Percentiles rank a stretch among this genome's conserved stretches.
Conservation (phyloP, 202 grass and related monocot species). For the Schoenoplectus triqueter region DNA sequence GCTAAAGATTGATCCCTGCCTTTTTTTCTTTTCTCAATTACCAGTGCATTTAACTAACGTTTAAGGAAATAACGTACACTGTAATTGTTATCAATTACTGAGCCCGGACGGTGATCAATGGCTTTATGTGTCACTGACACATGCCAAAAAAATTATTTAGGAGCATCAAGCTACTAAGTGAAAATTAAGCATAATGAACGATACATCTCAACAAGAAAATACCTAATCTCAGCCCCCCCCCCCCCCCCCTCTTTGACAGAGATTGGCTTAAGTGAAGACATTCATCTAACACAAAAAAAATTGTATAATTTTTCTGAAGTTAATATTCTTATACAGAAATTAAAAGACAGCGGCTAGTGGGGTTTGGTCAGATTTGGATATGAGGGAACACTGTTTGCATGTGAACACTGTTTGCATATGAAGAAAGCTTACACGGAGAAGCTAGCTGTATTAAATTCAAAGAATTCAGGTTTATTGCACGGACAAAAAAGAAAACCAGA, state of each 20-base stretch:
- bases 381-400: conserved; percentile 19
- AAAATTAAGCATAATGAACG: background rate
- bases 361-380: conserved; percentile 16
- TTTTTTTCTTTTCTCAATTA: too few species aligned
- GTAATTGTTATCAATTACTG: too few species aligned
- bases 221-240: too few species aligned
- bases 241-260: too few species aligned
- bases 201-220: background rate
- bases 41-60: background rate
- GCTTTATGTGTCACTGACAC: background rate
- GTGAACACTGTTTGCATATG: conserved; percentile 30
- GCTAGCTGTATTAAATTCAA: background rate
- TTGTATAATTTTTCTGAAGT: background rate
- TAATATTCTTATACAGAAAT: too few species aligned
- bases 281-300: background rate
- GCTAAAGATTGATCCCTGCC: too few species aligned
- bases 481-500: too few species aligned
- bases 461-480: background rate
- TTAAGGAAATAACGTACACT: too few species aligned
- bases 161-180: background rate
- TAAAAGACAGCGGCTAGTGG: conserved; percentile 9
- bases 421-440: conserved; percentile 21
- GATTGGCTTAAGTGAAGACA: background rate
- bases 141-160: background rate
- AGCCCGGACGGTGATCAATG: background rate